Conservation (phyloP, 2,329 filamentous ascomycete genomes). For the Hypoxylon sp. region DNA sequence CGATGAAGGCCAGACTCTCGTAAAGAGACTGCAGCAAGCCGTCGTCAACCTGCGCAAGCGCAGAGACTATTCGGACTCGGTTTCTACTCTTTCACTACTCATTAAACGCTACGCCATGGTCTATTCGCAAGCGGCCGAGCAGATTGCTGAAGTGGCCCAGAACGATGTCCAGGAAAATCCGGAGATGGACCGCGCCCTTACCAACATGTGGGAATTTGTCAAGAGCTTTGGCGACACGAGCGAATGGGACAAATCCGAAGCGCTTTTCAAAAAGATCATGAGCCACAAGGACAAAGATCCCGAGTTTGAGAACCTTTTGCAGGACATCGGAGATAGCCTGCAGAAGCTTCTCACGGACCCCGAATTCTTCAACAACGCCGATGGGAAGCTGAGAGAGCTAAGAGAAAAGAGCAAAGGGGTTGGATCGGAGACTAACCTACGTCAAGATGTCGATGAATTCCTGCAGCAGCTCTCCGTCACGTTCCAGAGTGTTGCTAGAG, state of each 20-base stretch:
- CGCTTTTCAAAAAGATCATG: constrained; percentile 73
- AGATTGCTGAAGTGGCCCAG: constrained; percentile 70
- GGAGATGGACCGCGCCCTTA: constrained; percentile 76
- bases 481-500: constrained; percentile 71
- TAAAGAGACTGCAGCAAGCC: constrained; percentile 78
- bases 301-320: constrained; percentile 80
- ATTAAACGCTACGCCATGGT: constrained; percentile 79
- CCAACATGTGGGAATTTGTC: constrained; percentile 82
- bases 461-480: constrained; percentile 74
- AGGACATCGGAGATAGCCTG: constrained; percentile 74
- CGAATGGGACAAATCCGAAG: constrained; percentile 79
- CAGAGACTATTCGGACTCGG: constrained; percentile 84
- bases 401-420: constrained; percentile 67
- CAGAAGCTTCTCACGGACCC: constrained; percentile 87
- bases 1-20: constrained; percentile 74
- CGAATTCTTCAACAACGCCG: constrained; percentile 80
- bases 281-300: constrained; percentile 79
- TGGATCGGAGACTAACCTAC: constrained; percentile 71
- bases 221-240: constrained; percentile 78
- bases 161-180: constrained; percentile 76
- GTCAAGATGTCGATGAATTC: constrained; percentile 76
- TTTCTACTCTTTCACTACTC: constrained; percentile 77
- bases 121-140: constrained; percentile 77
- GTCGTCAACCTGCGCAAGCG: constrained; percentile 77
- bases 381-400: constrained; percentile 61